Evolutionary conservation across 73 alveolate species (phyloP).

Genomic region (Tetrahymena malaccensis): DNA sequence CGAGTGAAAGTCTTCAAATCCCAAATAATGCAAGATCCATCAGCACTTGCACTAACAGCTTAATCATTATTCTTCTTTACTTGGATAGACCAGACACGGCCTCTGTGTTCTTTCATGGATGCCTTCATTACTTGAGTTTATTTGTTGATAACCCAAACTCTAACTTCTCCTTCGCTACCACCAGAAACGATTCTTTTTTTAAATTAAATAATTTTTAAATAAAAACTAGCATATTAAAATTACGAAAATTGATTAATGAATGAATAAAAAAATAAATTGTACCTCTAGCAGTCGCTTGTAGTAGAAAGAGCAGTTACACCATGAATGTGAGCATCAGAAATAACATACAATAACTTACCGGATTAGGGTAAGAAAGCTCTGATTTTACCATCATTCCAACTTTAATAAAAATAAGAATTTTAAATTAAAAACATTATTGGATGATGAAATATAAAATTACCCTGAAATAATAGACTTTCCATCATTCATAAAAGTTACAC

Average conservation of each 20-base stretch:
- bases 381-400: constrained; percentile 96
- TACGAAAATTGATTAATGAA: too few species aligned
- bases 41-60: constrained; percentile 97
- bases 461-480: constrained; percentile 85
- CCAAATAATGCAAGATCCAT: constrained; percentile 98
- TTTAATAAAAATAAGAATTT: neutral
- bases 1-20: constrained; percentile 85
- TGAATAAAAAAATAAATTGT: neutral
- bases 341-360: constrained; percentile 84
- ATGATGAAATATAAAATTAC: neutral
- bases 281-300: constrained; percentile 40
- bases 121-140: constrained; percentile 87
- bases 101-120: constrained; percentile 93
- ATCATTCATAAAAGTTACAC: constrained; percentile 68
- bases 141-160: constrained; percentile 90
- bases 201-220: neutral
- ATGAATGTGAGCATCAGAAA: constrained; percentile 81
- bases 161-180: constrained; percentile 97
- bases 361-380: constrained; percentile 94
- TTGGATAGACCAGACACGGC: constrained; percentile 85
- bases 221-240: too few species aligned
- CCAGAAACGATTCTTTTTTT: constrained; percentile 71
- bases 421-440: neutral
- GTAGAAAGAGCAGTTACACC: constrained; percentile 79
- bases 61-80: constrained; percentile 69